Percentiles rank a stretch among this genome's conserved stretches.
Evolutionary conservation across 495 filamentous ascomycete species (phyloP).

Genomic region (Hypomontagnella monticulosa): DNA sequence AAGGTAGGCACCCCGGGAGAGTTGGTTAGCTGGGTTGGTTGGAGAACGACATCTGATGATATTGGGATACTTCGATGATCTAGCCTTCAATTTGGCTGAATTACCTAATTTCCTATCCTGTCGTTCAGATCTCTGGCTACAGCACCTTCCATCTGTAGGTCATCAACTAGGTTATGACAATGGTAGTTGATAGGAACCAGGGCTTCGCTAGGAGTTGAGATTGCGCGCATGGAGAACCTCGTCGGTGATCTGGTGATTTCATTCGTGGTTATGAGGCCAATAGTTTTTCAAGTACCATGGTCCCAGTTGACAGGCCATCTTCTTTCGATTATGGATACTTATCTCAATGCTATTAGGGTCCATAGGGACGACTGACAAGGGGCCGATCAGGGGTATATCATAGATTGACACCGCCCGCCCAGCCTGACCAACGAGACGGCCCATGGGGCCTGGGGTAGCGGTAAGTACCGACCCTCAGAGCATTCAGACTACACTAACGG

Average conservation of each 20-base stretch:
- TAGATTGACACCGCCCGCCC: slow-evolving; percentile 27
- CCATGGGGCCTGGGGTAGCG: slow-evolving; percentile 32
- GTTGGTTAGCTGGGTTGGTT: slow-evolving; percentile 11
- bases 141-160: slow-evolving; percentile 16
- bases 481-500: slow-evolving; percentile 8
- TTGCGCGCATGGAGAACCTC: slow-evolving; percentile 26
- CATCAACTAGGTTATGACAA: slow-evolving; percentile 19
- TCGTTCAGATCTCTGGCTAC: background rate
- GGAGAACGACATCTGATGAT: slow-evolving; percentile 5
- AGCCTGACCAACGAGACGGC: slow-evolving; percentile 17
- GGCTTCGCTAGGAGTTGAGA: slow-evolving; percentile 22
- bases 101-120: slow-evolving; percentile 18
- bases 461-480: slow-evolving; percentile 20
- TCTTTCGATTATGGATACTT: slow-evolving; percentile 21
- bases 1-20: background rate
- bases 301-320: slow-evolving; percentile 21
- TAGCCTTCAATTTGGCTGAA: slow-evolving; percentile 9
- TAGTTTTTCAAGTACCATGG: slow-evolving; percentile 25
- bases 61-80: slow-evolving; percentile 15
- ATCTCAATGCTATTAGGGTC: slow-evolving; percentile 18
- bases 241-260: slow-evolving; percentile 13
- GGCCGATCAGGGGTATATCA: slow-evolving; percentile 21
- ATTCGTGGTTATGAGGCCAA: slow-evolving; percentile 19
- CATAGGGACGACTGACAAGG: slow-evolving; percentile 19
- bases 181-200: background rate